Base-by-base conservation (phyloP, 2,329 filamentous ascomycete species). In the Coniochaeta ligniaria region DNA sequence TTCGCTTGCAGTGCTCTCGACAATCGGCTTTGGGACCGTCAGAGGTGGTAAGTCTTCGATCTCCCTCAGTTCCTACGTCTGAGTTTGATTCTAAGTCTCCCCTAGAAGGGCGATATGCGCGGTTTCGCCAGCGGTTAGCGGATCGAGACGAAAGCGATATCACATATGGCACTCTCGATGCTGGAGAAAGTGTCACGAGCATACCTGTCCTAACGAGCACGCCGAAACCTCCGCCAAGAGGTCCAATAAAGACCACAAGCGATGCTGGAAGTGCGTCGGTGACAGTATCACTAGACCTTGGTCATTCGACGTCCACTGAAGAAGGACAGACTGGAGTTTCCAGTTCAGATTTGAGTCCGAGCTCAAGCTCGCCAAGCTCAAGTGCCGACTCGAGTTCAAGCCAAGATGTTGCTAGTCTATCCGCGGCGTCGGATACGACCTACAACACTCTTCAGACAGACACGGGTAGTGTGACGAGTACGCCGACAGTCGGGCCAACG, bases 1-100 rank as follows among this genome's bases (percentile, higher is more conserved):
- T 26, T 67, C 62, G 17, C 24, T 66, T 61, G 68, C 66, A 63
- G 66, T 65, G 62, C 66, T 69, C 43, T 64, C 63, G 47, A 38
- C 60, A 38, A 57, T 65, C 56, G 64, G 66, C 43, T 58, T 68
- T 58, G 63, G 67, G 35, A 58, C 43, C 41, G 66, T 61, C 26
- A 56, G 64, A 17, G 65, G 64, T 63, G 67, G 68, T 69, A 28
- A 63, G 67, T 55, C 6, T 6, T 41, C 20, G 14, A 55, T 58
- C 43, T 8, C 45, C 17, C 14, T 24, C 52, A 28, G 35, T 17
- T 4, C n/a, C 35, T 57, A 9, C 22, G 31, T 36, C n/a, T n/a
- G 22, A 36, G 3, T 22, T 22, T 7, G 16, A 43, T 20, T 38
- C 57, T 59, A n/a, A 57, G 5, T 31, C 11, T 28, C 31, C 31